Percentiles rank a stretch among this genome's conserved stretches.
Evolutionary conservation across 805 yeast species (phyloP).

Genomic region (Myxozyma sirexii): DNA sequence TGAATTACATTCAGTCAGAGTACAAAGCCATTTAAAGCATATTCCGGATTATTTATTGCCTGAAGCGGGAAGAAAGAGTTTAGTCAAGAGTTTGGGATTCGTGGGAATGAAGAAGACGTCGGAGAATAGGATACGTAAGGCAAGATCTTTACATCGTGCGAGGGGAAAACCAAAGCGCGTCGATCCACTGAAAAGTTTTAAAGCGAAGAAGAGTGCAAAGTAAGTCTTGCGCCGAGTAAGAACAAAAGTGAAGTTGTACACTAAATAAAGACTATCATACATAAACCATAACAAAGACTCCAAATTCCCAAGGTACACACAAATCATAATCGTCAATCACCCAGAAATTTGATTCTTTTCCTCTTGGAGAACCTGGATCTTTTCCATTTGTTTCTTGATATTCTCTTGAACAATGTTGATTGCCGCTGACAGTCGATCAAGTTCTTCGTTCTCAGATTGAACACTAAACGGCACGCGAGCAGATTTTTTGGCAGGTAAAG

Average conservation of each 20-base stretch:
- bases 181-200: constrained; percentile 67
- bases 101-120: constrained; percentile 36
- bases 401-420: constrained; percentile 50
- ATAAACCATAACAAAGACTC: background rate
- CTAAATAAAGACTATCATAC: background rate
- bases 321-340: background rate
- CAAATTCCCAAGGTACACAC: background rate
- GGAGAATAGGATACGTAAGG: constrained; percentile 37
- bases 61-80: constrained; percentile 44
- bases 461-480: constrained; percentile 47
- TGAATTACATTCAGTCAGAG: constrained; percentile 78
- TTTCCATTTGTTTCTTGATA: constrained; percentile 48
- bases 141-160: constrained; percentile 30
- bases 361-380: constrained; percentile 43
- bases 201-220: constrained; percentile 36
- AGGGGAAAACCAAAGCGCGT: constrained; percentile 40
- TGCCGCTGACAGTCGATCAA: constrained; percentile 56
- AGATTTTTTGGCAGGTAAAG: constrained; percentile 44
- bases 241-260: background rate
- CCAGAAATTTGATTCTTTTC: constrained; percentile 31
- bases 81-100: constrained; percentile 33
- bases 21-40: constrained; percentile 82
- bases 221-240: background rate
- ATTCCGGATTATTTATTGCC: constrained; percentile 93
- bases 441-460: constrained; percentile 66